A percentile compares a stretch with the other conserved stretches of the same genome.
Evolutionary conservation across 768 basidiomycete genomes (phyloP).

Genomic region (Termitomyces sp.): DNA sequence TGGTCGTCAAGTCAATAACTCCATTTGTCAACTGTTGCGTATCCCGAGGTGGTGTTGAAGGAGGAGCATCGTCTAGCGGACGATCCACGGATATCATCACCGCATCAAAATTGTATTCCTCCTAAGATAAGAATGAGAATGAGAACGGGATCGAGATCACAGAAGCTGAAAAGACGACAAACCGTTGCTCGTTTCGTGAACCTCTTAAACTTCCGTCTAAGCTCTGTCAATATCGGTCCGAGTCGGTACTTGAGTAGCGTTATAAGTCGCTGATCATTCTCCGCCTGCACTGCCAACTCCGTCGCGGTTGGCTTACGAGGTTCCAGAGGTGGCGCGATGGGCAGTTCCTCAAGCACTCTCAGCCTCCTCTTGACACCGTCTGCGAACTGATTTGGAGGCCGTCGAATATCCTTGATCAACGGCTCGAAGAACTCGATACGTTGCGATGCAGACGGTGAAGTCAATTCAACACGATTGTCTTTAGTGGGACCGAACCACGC

Average conservation of each 20-base stretch:
- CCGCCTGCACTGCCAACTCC: conserved; percentile 79
- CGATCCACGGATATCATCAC: conserved; percentile 15
- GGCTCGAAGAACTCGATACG: conserved; percentile 74
- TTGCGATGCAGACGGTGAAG: conserved; percentile 48
- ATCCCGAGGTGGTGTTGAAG: conserved; percentile 35
- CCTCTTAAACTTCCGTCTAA: conserved; percentile 90
- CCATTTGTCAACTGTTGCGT: conserved; percentile 38
- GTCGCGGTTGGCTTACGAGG: conserved; percentile 78
- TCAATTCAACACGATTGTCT: conserved; percentile 71
- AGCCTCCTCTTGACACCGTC: conserved; percentile 84
- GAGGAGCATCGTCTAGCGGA: conserved; percentile 12
- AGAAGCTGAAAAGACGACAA: conserved; percentile 24
- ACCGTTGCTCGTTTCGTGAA: conserved; percentile 82
- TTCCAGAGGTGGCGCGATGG: conserved; percentile 86
- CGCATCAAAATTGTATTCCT: conserved; percentile 68
- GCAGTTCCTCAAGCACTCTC: conserved; percentile 81
- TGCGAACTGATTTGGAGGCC: conserved; percentile 84
- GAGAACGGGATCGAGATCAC: background rate
- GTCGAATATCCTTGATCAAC: conserved; percentile 63
- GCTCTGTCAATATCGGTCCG: conserved; percentile 82
- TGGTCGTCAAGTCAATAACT: conserved; percentile 36
- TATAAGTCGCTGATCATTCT: conserved; percentile 74
- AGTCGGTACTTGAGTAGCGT: conserved; percentile 87
- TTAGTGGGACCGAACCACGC: conserved; percentile 85
- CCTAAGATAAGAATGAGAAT: conserved; percentile 35